Evolutionary conservation across 2,329 filamentous ascomycete species (phyloP).

Genomic region (Penicillium sp.): DNA sequence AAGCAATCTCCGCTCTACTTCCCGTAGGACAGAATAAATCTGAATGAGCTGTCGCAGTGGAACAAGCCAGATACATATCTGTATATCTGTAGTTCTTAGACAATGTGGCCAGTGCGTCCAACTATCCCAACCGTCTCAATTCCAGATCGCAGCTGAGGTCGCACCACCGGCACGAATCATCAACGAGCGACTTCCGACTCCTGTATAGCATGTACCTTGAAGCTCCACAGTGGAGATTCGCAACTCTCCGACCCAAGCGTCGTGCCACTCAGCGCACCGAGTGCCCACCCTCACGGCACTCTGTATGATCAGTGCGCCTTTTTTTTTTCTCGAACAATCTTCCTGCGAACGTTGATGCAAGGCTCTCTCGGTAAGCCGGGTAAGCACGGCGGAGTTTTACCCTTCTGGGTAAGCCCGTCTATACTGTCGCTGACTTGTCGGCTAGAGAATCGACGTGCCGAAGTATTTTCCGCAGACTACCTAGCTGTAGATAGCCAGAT

Average conservation of each 20-base stretch:
- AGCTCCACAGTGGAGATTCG: constrained; percentile 17
- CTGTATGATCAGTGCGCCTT: constrained; percentile 18
- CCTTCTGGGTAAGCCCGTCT: neutral
- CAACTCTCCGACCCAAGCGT: constrained; percentile 8
- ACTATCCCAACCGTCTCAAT: too few relatives aligned
- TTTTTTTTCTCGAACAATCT: constrained; percentile 8
- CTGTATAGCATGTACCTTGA: constrained; percentile 4
- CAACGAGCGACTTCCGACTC: constrained; percentile 2
- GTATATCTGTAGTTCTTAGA: too few relatives aligned
- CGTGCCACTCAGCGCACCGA: constrained; percentile 4
- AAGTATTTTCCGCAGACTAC: too few relatives aligned
- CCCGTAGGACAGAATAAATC: too few relatives aligned
- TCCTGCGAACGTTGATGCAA: constrained; percentile 2
- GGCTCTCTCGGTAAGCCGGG: neutral
- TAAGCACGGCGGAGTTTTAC: constrained; percentile 1
- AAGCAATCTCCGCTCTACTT: too few relatives aligned
- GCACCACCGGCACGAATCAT: too few relatives aligned
- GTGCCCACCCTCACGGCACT: constrained; percentile 3
- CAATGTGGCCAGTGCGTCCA: too few relatives aligned
- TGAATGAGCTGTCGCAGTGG: too few relatives aligned
- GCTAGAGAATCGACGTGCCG: too few relatives aligned
- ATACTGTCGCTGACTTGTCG: too few relatives aligned
- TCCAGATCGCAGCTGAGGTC: neutral
- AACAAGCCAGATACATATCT: too few relatives aligned
- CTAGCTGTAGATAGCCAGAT: too few relatives aligned